Conservation (phyloP, 2,329 filamentous ascomycete species). For the Thelonectria blattea region DNA sequence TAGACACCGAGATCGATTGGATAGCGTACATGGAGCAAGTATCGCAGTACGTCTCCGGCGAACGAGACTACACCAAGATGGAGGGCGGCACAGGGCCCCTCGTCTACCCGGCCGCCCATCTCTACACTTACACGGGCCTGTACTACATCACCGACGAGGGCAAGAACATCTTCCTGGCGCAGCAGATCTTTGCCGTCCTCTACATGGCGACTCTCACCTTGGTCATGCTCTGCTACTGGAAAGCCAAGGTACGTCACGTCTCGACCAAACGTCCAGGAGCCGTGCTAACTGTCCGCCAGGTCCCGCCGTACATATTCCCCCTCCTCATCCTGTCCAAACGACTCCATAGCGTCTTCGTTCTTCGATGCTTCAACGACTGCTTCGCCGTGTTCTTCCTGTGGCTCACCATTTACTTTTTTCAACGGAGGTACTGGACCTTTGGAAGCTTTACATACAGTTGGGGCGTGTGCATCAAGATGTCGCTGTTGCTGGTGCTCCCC, state of each 20-base stretch:
- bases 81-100: constrained; percentile 88
- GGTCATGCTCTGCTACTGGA: constrained; percentile 83
- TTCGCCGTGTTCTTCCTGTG: constrained; percentile 86
- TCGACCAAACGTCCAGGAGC: background rate
- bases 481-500: constrained; percentile 80
- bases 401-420: constrained; percentile 78
- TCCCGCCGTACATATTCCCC: constrained; percentile 85
- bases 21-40: constrained; percentile 96
- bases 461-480: constrained; percentile 96
- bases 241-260: constrained; percentile 63
- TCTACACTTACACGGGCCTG: constrained; percentile 85
- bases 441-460: constrained; percentile 76
- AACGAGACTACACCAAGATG: constrained; percentile 87
- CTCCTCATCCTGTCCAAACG: constrained; percentile 89
- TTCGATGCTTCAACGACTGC: constrained; percentile 95
- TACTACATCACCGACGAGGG: constrained; percentile 81
- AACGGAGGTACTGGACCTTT: constrained; percentile 74
- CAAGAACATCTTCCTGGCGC: constrained; percentile 77
- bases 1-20: constrained; percentile 98
- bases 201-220: constrained; percentile 78
- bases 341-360: constrained; percentile 89
- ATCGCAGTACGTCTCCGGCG: constrained; percentile 77
- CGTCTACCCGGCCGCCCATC: constrained; percentile 93
- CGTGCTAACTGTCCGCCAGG: constrained; percentile 52
- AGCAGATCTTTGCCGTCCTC: constrained; percentile 79